phyloP scores from a whole-genome alignment of 2,329 filamentous ascomycete genomes.

The Penicillium sp. region DNA sequence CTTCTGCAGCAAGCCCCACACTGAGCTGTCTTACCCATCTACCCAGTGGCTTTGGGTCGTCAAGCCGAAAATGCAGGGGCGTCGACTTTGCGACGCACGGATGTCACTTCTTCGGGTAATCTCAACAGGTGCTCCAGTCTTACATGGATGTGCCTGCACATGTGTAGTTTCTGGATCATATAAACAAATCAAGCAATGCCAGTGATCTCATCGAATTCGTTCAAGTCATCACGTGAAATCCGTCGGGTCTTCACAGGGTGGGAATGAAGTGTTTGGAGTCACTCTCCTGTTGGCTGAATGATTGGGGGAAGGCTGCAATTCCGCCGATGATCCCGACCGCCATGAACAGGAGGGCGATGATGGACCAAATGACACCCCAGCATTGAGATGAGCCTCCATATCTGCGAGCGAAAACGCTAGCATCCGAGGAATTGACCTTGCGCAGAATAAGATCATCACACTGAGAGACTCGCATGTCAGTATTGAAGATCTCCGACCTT shows the following conservation, averaged over 20 bases:
- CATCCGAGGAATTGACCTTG: constrained; percentile 78
- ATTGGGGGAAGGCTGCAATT: constrained; percentile 73
- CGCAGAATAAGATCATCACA: constrained; percentile 79
- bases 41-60: no score
- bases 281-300: constrained; percentile 66
- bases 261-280: constrained; percentile 69
- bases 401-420: constrained; percentile 73
- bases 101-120: no score
- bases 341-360: constrained; percentile 73
- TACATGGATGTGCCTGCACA: background rate
- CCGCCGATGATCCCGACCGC: constrained; percentile 72
- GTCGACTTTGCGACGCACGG: no score
- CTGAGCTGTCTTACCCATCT: no score
- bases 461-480: constrained; percentile 29
- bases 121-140: no score
- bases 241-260: constrained; percentile 28
- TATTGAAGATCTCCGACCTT: background rate
- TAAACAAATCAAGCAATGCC: background rate
- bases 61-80: no score
- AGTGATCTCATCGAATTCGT: background rate
- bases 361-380: constrained; percentile 78
- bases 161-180: background rate
- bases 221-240: background rate
- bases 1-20: no score
- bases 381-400: constrained; percentile 79